These are phyloP conservation scores for Phytophthora kernoviae DNA, from an alignment of 352 stramenopile genomes.

Conservation along the genomic window DNA sequence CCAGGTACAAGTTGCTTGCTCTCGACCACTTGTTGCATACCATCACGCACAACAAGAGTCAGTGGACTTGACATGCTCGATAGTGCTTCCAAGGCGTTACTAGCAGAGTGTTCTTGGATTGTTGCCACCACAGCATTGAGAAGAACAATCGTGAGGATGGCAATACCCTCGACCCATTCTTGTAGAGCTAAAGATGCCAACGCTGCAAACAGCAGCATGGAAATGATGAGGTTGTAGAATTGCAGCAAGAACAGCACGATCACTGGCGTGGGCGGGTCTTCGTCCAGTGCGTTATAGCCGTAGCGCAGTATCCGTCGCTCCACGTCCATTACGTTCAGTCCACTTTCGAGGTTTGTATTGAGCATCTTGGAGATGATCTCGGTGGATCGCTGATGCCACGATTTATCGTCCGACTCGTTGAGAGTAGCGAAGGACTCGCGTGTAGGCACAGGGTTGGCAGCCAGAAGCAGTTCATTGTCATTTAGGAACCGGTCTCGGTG, in stretches of 20 bases:
- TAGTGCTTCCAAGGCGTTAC: conserved; percentile 65
- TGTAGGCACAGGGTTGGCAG: conserved; percentile 50
- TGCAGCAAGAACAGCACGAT: conserved; percentile 72
- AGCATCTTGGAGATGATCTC: conserved; percentile 60
- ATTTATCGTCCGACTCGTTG: conserved; percentile 55
- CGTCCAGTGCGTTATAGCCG: conserved; percentile 64
- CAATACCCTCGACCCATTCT: conserved; percentile 73
- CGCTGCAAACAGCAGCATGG: conserved; percentile 62
- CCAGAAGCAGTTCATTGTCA: conserved; percentile 60
- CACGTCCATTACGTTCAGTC: conserved; percentile 48
- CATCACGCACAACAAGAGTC: conserved; percentile 68
- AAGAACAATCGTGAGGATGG: conserved; percentile 67
- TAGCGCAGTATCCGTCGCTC: conserved; percentile 49
- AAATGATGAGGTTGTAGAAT: conserved; percentile 85
- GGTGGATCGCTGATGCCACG: conserved; percentile 50
- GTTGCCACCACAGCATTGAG: conserved; percentile 71
- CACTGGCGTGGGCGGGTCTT: conserved; percentile 64
- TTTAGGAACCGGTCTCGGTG: conserved; percentile 68
- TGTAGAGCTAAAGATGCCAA: conserved; percentile 60
- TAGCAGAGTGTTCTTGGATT: conserved; percentile 64
- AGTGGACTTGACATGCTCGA: conserved; percentile 68
- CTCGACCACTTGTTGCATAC: conserved; percentile 64
- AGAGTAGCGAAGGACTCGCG: conserved; percentile 60
- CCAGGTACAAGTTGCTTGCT: conserved; percentile 77
- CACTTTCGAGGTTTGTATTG: conserved; percentile 52